Evolutionary conservation across 2,329 filamentous ascomycete genomes (phyloP), one percentile per base, ranked within the genome.

Genomic region (Penicillium fuscoglaucum): DNA sequence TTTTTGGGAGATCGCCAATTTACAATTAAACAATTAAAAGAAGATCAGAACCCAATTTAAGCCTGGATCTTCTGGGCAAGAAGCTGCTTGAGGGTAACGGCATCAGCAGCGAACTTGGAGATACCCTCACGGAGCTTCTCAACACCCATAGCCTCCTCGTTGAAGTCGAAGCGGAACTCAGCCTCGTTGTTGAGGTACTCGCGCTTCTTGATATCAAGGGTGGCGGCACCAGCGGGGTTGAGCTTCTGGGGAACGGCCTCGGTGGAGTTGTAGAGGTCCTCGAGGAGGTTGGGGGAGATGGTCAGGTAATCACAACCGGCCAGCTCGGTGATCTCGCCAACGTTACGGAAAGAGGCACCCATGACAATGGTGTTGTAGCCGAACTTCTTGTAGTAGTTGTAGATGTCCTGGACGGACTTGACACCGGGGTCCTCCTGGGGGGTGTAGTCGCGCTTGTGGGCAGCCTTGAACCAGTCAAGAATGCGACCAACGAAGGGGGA

Each of bases 311-410:
- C 95, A 78, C 93, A 97, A 75, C 95, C 95, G 76, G 93, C 93
- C 63, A 99, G 87, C 85, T 99, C 95, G 48, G 91, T 98, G 80
- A 99, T 96, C 84, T 99, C 95, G 74, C 95, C 95, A 64, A 83
- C 83, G 84, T 90, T 98, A 78, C 95, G 88, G 91, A 99, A 99
- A 41, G 93, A 97, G 69, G 95, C 95, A 75, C 95, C 95, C 95
- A 99, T 99, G 81, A 99, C 95, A 72, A 98, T 97, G 79, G 95
- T 99, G 73, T 96, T 96, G 89, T 99, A 97, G 79, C 90, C 91
- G 79, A 83, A 91, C 86, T 98, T 98, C 91, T 99, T 99, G 90
- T 99, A 99, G 90, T 99, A 99, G 87, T 99, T 95, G 88, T 89
- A 99, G 83, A 99, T 99, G 79, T 73, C 76, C 85, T 93, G 85